phyloP scores from a whole-genome alignment of 495 filamentous ascomycete species.

The Cercophora sp. region DNA sequence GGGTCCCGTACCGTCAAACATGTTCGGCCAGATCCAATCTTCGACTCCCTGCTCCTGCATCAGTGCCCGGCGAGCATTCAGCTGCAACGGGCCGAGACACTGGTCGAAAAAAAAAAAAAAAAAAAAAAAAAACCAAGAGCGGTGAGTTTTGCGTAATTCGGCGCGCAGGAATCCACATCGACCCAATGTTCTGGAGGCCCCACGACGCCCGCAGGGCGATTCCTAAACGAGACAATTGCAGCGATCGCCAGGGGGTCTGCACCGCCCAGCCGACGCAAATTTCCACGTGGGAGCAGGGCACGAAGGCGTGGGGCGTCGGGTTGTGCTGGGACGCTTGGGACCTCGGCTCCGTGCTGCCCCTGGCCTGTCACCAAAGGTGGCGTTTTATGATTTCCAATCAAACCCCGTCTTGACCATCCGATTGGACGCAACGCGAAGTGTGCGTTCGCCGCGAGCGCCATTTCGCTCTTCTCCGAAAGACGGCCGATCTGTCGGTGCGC shows the following conservation, averaged over 20 bases:
- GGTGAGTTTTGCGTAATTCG: background rate
- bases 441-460: too few species aligned
- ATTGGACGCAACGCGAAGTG: background rate
- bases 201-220: background rate
- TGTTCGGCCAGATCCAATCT: background rate
- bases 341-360: background rate
- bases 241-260: slow-evolving; percentile 1
- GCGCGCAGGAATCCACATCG: background rate
- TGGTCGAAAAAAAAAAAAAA: too few species aligned
- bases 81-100: too few species aligned
- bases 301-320: background rate
- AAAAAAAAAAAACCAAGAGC: background rate
- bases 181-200: background rate
- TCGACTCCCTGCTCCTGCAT: slow-evolving; percentile 8
- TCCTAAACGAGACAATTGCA: background rate
- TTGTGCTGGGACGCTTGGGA: background rate
- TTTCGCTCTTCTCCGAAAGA: background rate
- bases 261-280: background rate
- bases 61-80: background rate
- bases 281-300: slow-evolving; percentile 2
- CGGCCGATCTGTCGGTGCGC: background rate
- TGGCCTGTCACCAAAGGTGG: background rate
- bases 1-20: too few species aligned
- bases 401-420: background rate
- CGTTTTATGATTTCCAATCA: slow-evolving; percentile 1